Evolutionary conservation across 306 rosid genomes (phyloP).

Genomic region (Casuarina glauca): DNA sequence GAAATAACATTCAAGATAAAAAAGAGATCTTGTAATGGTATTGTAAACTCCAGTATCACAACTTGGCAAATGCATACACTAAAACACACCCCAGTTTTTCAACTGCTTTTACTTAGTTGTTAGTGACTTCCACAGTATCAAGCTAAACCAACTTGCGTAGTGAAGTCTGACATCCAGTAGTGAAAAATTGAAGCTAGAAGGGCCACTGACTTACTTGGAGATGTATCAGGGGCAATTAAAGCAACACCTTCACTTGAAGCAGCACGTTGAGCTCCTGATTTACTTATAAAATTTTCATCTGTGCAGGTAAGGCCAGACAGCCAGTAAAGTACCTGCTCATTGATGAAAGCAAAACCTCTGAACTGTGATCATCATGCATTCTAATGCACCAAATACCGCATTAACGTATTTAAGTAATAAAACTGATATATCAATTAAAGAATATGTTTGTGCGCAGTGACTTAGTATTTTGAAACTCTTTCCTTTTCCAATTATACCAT

Average conservation of each 20-base stretch:
- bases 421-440: neutral
- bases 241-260: constrained; percentile 79
- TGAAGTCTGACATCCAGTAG: too few relatives aligned
- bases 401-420: neutral
- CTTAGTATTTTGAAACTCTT: neutral
- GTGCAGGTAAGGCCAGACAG: constrained; percentile 88
- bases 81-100: neutral
- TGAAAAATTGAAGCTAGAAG: neutral
- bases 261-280: constrained; percentile 82
- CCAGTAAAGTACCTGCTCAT: constrained; percentile 77
- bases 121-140: neutral
- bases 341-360: constrained; percentile 2
- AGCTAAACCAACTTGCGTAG: neutral
- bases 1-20: neutral
- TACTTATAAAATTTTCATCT: constrained; percentile 76
- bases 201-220: constrained; percentile 64
- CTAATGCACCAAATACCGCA: neutral
- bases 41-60: neutral
- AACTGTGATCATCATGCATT: constrained; percentile 3
- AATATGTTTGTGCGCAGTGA: neutral
- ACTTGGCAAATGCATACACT: neutral
- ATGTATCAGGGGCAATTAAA: constrained; percentile 78
- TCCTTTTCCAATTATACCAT: neutral
- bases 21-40: neutral
- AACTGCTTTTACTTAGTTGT: neutral